phyloP scores from a whole-genome alignment of 108 stramenopile genomes.

The Epipyxis sp. region DNA sequence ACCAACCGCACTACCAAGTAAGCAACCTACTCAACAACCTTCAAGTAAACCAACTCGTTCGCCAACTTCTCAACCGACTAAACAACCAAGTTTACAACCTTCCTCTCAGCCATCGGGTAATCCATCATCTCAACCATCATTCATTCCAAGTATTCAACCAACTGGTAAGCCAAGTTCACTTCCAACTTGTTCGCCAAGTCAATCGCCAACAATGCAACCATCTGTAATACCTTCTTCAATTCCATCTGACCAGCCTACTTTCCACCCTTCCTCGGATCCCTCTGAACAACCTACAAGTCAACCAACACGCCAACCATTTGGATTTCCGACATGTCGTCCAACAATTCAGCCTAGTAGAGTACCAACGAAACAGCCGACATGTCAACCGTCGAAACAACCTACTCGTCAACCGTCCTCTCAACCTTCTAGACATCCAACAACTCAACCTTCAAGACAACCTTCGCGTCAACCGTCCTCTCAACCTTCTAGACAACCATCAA shows the following conservation, averaged over 20 bases:
- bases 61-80: no score
- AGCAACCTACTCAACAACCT: no score
- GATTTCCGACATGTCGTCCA: not conserved
- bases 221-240: not conserved
- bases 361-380: conserved; percentile 13
- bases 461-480: no score
- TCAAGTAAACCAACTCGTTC: no score
- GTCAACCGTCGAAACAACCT: conserved; percentile 21
- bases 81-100: no score
- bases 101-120: no score
- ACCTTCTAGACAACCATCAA: no score
- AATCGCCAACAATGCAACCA: not conserved
- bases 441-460: not conserved
- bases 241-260: not conserved
- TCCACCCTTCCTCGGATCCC: not conserved
- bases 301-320: not conserved
- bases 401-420: not conserved
- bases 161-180: not conserved
- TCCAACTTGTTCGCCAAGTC: not conserved
- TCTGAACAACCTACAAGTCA: not conserved
- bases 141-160: not conserved
- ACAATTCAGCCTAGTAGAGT: not conserved
- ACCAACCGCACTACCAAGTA: no score
- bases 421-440: conserved; percentile 20
- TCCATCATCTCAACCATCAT: no score